Conservation (phyloP, 2,329 filamentous ascomycete species). For the Pseudogymnoascus sp. region DNA sequence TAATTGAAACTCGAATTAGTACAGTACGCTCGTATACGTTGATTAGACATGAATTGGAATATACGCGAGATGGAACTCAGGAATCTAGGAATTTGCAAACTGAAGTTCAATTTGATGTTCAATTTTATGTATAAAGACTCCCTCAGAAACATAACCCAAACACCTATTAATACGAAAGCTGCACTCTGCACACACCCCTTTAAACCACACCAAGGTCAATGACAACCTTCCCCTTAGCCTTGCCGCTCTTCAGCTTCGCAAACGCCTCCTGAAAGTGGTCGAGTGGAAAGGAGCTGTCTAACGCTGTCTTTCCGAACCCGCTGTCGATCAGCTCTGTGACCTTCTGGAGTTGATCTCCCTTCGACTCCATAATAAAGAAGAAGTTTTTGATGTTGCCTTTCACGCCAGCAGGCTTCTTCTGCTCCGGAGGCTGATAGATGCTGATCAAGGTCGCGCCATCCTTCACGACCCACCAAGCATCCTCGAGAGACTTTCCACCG, state of each 20-base stretch:
- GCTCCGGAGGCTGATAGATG: slow-evolving; percentile 33
- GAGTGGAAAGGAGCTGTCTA: slow-evolving; percentile 37
- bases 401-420: slow-evolving; percentile 26
- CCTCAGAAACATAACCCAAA: background rate
- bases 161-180: background rate
- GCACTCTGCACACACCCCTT: background rate
- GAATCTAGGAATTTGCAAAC: background rate
- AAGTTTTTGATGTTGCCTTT: slow-evolving; percentile 27
- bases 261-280: slow-evolving; percentile 35
- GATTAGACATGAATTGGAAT: background rate
- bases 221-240: slow-evolving; percentile 38
- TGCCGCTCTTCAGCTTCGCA: slow-evolving; percentile 32
- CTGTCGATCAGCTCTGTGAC: slow-evolving; percentile 35
- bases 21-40: background rate
- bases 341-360: slow-evolving; percentile 31
- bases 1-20: background rate
- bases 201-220: slow-evolving; percentile 24
- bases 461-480: slow-evolving; percentile 37
- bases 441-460: slow-evolving; percentile 33
- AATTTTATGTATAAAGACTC: background rate
- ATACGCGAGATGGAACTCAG: background rate
- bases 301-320: slow-evolving; percentile 29
- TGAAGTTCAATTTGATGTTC: background rate
- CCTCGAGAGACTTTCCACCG: slow-evolving; percentile 34
- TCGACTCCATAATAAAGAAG: slow-evolving; percentile 38